Evolutionary conservation across 768 basidiomycete genomes (phyloP).

Genomic region (Boletus pseudo-olivaceus): DNA sequence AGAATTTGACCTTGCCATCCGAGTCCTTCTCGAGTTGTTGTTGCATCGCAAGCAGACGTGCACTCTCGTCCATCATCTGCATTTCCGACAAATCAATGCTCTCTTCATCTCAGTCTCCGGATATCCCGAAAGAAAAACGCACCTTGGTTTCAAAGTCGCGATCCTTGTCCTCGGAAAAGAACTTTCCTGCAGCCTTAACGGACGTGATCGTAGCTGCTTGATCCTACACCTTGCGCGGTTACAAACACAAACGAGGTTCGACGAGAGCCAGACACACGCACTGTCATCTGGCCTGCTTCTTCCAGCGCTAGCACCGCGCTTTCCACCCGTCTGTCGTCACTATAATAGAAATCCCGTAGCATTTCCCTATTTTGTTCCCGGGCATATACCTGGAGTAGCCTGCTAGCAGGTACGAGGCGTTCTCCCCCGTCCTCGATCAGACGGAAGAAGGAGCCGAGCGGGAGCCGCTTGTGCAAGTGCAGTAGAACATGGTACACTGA

Average conservation of each 20-base stretch:
- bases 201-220: conserved; percentile 63
- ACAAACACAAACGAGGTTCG: background rate
- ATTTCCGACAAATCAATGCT: background rate
- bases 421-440: conserved; percentile 89
- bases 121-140: background rate
- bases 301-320: conserved; percentile 87
- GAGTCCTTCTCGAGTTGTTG: conserved; percentile 86
- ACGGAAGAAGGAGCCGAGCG: conserved; percentile 90
- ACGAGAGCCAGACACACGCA: conserved; percentile 30
- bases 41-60: conserved; percentile 72
- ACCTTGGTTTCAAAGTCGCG: conserved; percentile 88
- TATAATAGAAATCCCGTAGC: conserved; percentile 95
- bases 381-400: conserved; percentile 84
- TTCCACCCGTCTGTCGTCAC: conserved; percentile 92
- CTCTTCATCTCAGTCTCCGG: too few relatives aligned
- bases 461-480: conserved; percentile 76
- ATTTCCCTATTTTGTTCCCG: conserved; percentile 88
- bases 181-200: conserved; percentile 83
- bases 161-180: conserved; percentile 94
- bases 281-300: conserved; percentile 68
- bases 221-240: conserved; percentile 49
- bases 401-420: conserved; percentile 67
- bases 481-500: conserved; percentile 92
- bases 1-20: conserved; percentile 73
- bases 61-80: conserved; percentile 90